Evolutionary conservation across 768 basidiomycete genomes (phyloP).

Genomic region (Leccinum arenicola): DNA sequence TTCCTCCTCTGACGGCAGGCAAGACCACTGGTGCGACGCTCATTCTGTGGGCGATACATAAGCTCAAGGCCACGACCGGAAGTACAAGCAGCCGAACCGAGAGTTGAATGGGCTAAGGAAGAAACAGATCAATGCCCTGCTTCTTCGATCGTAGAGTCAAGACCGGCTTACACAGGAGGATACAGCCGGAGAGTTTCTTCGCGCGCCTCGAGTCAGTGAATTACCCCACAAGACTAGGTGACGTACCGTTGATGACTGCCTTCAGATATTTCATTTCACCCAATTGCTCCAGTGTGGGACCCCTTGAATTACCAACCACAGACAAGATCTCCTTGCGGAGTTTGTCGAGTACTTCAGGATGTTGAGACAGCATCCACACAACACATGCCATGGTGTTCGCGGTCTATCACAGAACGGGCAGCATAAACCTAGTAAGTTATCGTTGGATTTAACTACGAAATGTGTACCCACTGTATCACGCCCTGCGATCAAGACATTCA

Average conservation of each 20-base stretch:
- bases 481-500: neutral
- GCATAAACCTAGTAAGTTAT: neutral
- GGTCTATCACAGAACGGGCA: constrained; percentile 19
- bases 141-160: neutral
- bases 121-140: constrained; percentile 1
- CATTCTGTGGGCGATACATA: constrained; percentile 13
- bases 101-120: constrained; percentile 24
- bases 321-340: constrained; percentile 32
- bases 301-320: constrained; percentile 25
- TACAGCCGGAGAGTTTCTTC: constrained; percentile 31
- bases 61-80: neutral
- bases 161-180: constrained; percentile 31
- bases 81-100: constrained; percentile 6
- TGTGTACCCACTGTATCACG: neutral
- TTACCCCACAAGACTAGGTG: neutral
- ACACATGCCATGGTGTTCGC: constrained; percentile 30
- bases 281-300: constrained; percentile 32
- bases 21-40: constrained; percentile 22
- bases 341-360: constrained; percentile 28
- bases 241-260: constrained; percentile 37
- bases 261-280: constrained; percentile 39
- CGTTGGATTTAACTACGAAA: neutral
- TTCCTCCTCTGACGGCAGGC: constrained; percentile 25
- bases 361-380: constrained; percentile 28
- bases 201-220: constrained; percentile 1